Evolutionary conservation across 2,329 filamentous ascomycete species (phyloP).

Genomic region (Phialophora chinensis): DNA sequence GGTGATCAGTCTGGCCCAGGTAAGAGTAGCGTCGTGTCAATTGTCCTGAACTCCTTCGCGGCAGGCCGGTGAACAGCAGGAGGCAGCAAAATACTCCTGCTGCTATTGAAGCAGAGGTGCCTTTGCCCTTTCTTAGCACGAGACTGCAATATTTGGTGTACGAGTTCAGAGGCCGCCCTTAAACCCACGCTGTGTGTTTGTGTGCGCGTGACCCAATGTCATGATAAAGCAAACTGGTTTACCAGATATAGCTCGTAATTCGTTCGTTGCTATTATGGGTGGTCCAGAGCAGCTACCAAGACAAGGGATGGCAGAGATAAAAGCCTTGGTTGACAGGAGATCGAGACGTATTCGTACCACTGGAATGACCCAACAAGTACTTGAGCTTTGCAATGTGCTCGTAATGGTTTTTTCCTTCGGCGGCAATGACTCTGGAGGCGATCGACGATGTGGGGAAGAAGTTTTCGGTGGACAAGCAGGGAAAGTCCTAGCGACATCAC

Average conservation of each 20-base stretch:
- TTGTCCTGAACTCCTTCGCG: neutral
- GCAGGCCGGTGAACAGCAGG: neutral
- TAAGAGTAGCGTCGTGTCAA: neutral
- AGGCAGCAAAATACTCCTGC: neutral
- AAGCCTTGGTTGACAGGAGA: neutral
- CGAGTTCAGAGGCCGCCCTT: neutral
- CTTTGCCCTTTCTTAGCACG: neutral
- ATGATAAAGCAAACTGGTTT: neutral
- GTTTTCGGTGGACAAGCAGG: neutral
- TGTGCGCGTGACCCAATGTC: conserved; percentile 6
- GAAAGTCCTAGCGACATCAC: neutral
- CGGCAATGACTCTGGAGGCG: neutral
- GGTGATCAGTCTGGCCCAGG: neutral
- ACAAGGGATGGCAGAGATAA: neutral
- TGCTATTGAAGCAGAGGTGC: neutral
- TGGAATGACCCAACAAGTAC: neutral
- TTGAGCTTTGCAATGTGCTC: neutral
- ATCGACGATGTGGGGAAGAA: conserved; percentile 3
- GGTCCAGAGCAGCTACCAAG: neutral
- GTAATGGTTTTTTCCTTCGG: neutral
- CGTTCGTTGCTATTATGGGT: neutral
- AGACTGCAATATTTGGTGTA: neutral
- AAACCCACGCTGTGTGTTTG: neutral
- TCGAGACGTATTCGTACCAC: neutral
- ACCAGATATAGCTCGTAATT: neutral